Conservation (phyloP, 768 basidiomycete species). For the Xerocomellus amylosporus region DNA sequence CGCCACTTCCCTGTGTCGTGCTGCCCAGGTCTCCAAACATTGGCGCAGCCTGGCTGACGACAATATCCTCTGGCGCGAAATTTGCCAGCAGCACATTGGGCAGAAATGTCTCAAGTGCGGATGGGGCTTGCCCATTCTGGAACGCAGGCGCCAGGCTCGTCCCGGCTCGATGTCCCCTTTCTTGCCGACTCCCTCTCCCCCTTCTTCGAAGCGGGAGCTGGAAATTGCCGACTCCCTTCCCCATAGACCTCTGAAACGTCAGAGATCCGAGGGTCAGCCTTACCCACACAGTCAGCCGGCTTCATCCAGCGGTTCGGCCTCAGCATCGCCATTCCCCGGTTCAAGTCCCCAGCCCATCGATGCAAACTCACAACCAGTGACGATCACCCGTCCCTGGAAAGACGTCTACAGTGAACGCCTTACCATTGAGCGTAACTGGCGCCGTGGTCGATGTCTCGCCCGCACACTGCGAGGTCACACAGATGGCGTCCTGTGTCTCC, state of each 20-base stretch:
- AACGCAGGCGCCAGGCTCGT: slow-evolving; percentile 58
- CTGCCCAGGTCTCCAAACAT: slow-evolving; percentile 81
- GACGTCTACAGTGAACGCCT: slow-evolving; percentile 98
- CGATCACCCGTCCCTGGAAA: slow-evolving; percentile 91
- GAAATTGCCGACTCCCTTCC: slow-evolving; percentile 30
- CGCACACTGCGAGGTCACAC: slow-evolving; percentile 90
- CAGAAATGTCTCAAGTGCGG: slow-evolving; percentile 96
- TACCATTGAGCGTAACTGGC: slow-evolving; percentile 95
- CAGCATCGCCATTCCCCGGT: slow-evolving; percentile 6
- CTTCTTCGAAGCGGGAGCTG: slow-evolving; percentile 39
- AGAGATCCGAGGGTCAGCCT: slow-evolving; percentile 25
- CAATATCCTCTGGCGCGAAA: slow-evolving; percentile 90
- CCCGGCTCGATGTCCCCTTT: slow-evolving; percentile 40
- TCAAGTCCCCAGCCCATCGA: slow-evolving; percentile 7
- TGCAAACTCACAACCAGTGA: slow-evolving; percentile 29
- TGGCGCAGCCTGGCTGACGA: slow-evolving; percentile 94
- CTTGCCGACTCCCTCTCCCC: slow-evolving; percentile 28
- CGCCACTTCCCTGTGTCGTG: slow-evolving; percentile 88
- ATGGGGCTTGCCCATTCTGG: slow-evolving; percentile 92
- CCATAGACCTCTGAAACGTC: slow-evolving; percentile 51
- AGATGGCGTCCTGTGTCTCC: slow-evolving; percentile 96
- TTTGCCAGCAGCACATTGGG: slow-evolving; percentile 98
- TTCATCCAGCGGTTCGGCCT: slow-evolving; percentile 16
- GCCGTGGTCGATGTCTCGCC: slow-evolving; percentile 83
- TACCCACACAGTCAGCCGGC: slow-evolving; percentile 1